A percentile compares a stretch with the other conserved stretches of the same genome.
Evolutionary conservation across 2,329 filamentous ascomycete genomes (phyloP).

Genomic region (Cyphellophora europaea): DNA sequence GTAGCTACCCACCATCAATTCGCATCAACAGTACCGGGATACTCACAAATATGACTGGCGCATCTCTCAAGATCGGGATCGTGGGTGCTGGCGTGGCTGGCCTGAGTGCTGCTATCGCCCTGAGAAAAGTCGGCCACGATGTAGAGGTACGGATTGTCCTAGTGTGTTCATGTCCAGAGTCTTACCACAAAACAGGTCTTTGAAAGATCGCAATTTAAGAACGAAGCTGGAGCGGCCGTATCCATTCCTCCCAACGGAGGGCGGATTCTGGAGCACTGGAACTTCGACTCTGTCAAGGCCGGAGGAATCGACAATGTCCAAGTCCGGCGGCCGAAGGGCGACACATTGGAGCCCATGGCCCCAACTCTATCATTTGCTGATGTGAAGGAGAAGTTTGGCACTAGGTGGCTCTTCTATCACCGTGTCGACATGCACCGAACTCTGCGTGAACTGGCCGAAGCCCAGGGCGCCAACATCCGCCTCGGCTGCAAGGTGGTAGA

Average conservation of each 20-base stretch:
- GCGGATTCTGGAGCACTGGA: conserved; percentile 38
- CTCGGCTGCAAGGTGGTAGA: conserved; percentile 21
- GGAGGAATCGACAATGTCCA: conserved; percentile 18
- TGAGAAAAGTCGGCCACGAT: conserved; percentile 43
- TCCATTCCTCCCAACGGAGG: conserved; percentile 55
- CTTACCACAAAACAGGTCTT: conserved; percentile 32
- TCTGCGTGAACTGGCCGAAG: conserved; percentile 24
- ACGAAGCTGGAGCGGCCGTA: conserved; percentile 46
- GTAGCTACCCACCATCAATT: too few relatives aligned
- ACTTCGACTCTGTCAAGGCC: conserved; percentile 19
- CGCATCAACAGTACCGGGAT: too few relatives aligned
- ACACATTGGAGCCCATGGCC: conserved; percentile 18
- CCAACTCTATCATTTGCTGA: conserved; percentile 16
- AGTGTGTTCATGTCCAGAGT: conserved; percentile 19
- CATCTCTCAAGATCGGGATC: conserved; percentile 22
- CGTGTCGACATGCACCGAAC: conserved; percentile 33
- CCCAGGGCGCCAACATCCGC: conserved; percentile 16
- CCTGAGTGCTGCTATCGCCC: conserved; percentile 33
- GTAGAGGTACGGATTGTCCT: conserved; percentile 35
- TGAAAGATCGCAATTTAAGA: conserved; percentile 47
- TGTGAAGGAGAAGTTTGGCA: conserved; percentile 15
- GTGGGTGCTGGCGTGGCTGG: conserved; percentile 27
- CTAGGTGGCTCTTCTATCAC: conserved; percentile 25
- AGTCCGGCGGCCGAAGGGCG: conserved; percentile 17
- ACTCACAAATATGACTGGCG: too few relatives aligned